Evolutionary conservation across 305 asterid genomes (phyloP).

Genomic region (Ajuga reptans): DNA sequence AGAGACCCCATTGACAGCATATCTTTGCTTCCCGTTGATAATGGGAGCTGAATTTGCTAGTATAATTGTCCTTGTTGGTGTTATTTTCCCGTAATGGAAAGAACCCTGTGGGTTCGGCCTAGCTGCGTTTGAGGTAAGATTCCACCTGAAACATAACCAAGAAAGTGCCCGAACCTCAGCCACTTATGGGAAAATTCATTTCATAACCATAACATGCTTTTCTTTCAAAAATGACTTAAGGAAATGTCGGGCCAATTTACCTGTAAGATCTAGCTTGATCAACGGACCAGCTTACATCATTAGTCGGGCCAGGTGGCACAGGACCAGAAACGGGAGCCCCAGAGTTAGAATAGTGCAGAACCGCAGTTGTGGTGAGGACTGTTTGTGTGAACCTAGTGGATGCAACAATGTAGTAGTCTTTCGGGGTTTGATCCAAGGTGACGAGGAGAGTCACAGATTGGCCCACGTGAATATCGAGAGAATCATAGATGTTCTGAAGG

Average conservation of each 20-base stretch:
- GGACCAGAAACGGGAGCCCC: constrained; percentile 55
- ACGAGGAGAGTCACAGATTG: constrained; percentile 70
- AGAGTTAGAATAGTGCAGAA: constrained; percentile 66
- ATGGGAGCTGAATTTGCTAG: constrained; percentile 63
- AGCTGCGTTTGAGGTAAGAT: constrained; percentile 86
- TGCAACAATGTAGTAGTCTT: constrained; percentile 74
- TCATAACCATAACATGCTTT: too few relatives aligned
- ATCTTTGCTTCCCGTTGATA: constrained; percentile 63
- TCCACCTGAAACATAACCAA: constrained; percentile 55
- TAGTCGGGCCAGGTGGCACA: constrained; percentile 50
- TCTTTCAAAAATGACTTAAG: too few relatives aligned
- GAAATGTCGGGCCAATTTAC: constrained; percentile 22
- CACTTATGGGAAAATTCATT: too few relatives aligned
- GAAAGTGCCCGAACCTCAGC: neutral
- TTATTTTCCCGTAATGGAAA: constrained; percentile 66
- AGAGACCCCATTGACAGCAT: constrained; percentile 70
- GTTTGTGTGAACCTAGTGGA: constrained; percentile 55
- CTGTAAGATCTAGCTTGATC: constrained; percentile 77
- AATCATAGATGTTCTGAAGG: constrained; percentile 57
- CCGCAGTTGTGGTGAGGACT: constrained; percentile 40
- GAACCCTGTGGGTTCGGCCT: constrained; percentile 98
- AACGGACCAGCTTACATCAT: constrained; percentile 53
- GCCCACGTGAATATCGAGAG: constrained; percentile 76
- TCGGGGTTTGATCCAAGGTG: constrained; percentile 61
- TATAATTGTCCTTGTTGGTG: constrained; percentile 49